Percentiles rank a stretch among this genome's conserved stretches.
Evolutionary conservation across 2,329 filamentous ascomycete species (phyloP).

Genomic region (Gnomoniopsis sp.): DNA sequence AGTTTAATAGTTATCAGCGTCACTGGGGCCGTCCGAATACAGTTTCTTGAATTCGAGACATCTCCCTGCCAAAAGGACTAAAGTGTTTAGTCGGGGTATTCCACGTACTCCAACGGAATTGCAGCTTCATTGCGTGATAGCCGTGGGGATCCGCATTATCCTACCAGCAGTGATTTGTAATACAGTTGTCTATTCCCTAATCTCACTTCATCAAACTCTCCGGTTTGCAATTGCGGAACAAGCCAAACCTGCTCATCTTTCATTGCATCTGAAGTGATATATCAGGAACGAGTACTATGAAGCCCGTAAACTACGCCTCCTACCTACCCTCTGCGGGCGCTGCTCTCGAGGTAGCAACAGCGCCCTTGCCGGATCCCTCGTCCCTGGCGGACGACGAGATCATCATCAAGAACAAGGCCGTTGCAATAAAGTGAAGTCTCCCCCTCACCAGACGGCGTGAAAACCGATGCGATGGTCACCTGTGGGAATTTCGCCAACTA

Average conservation of each 20-base stretch:
- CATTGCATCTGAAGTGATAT: background rate
- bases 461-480: too few species aligned
- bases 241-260: background rate
- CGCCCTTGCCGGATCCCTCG: constrained; percentile 6
- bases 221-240: background rate
- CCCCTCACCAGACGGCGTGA: too few species aligned
- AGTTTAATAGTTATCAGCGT: too few species aligned
- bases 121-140: background rate
- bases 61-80: background rate
- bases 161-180: constrained; percentile 10
- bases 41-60: background rate
- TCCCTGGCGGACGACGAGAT: constrained; percentile 9
- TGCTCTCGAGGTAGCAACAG: constrained; percentile 7
- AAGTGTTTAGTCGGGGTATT: background rate
- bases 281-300: background rate
- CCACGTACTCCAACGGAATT: background rate
- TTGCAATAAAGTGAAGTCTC: constrained; percentile 8
- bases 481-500: too few species aligned
- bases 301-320: constrained; percentile 12
- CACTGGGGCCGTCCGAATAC: too few species aligned
- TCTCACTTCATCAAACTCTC: background rate
- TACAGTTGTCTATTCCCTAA: background rate
- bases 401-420: constrained; percentile 15
- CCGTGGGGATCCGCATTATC: background rate
- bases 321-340: constrained; percentile 6